Evolutionary conservation across 352 stramenopile genomes (phyloP).

Genomic region (Phytophthora cryptogea): DNA sequence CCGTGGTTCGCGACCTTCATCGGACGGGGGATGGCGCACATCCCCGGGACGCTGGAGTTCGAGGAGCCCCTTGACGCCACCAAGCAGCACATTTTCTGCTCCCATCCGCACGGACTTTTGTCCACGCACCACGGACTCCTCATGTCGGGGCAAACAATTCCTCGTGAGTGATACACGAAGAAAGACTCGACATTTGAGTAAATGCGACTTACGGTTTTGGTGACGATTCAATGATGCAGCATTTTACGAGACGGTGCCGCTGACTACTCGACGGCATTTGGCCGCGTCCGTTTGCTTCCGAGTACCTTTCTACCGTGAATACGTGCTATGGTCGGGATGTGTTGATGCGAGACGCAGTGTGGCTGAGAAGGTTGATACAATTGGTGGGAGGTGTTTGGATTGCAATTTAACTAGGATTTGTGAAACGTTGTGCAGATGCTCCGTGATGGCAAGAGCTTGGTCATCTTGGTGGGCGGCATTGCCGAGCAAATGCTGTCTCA

Average conservation of each 20-base stretch:
- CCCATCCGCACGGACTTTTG: slow-evolving; percentile 75
- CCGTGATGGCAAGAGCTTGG: slow-evolving; percentile 69
- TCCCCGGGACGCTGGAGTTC: slow-evolving; percentile 69
- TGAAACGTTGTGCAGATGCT: slow-evolving; percentile 41
- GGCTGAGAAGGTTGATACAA: slow-evolving; percentile 52
- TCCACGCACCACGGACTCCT: slow-evolving; percentile 74
- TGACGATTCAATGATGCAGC: slow-evolving; percentile 29
- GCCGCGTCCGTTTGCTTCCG: slow-evolving; percentile 78
- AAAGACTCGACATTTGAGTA: neutral
- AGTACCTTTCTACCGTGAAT: slow-evolving; percentile 79
- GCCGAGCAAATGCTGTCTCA: slow-evolving; percentile 84
- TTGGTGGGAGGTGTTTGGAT: neutral
- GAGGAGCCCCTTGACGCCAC: slow-evolving; percentile 60
- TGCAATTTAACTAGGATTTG: slow-evolving; percentile 2
- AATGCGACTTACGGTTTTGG: slow-evolving; percentile 1
- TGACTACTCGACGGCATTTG: slow-evolving; percentile 67
- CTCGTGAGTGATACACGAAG: slow-evolving; percentile 36
- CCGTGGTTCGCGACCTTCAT: slow-evolving; percentile 56
- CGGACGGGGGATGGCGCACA: slow-evolving; percentile 33
- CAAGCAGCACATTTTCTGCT: slow-evolving; percentile 82
- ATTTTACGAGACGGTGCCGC: slow-evolving; percentile 72
- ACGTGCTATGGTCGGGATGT: slow-evolving; percentile 75
- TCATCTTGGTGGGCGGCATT: slow-evolving; percentile 83
- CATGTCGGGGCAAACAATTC: slow-evolving; percentile 58
- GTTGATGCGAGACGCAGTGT: slow-evolving; percentile 71